Evolutionary conservation across 495 filamentous ascomycete genomes (phyloP).

Genomic region (Podospora appendiculata): DNA sequence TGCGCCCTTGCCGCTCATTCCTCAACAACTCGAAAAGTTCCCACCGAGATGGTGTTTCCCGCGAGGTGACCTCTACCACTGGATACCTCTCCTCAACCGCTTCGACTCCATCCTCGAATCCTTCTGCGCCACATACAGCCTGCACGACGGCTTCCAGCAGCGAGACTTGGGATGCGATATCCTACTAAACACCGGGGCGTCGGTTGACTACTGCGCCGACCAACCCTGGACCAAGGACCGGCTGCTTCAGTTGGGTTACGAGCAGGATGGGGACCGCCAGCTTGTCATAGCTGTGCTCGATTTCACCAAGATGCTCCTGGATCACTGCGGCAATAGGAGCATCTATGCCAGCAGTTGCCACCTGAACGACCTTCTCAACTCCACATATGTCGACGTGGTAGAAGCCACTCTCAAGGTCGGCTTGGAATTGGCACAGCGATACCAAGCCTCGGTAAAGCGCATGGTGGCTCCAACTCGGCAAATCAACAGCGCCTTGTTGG

Average conservation of each 20-base stretch:
- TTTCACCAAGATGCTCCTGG: conserved; percentile 79
- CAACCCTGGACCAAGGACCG: conserved; percentile 35
- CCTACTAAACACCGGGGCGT: conserved; percentile 44
- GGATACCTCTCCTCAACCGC: conserved; percentile 90
- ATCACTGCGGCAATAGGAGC: conserved; percentile 95
- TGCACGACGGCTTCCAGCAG: conserved; percentile 74
- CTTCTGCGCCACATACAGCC: conserved; percentile 72
- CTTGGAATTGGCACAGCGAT: conserved; percentile 81
- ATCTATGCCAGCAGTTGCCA: conserved; percentile 87
- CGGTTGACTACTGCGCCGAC: conserved; percentile 29
- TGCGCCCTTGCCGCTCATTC: conserved; percentile 68
- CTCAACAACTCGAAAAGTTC: conserved; percentile 68
- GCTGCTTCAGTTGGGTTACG: conserved; percentile 52
- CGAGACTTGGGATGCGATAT: conserved; percentile 60
- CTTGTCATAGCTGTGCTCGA: conserved; percentile 70
- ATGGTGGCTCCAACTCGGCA: conserved; percentile 46
- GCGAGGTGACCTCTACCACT: conserved; percentile 96
- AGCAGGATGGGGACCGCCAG: conserved; percentile 65
- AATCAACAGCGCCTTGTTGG: conserved; percentile 64
- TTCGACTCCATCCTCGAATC: conserved; percentile 84
- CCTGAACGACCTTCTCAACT: conserved; percentile 79
- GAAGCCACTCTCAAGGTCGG: conserved; percentile 66
- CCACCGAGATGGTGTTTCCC: conserved; percentile 90
- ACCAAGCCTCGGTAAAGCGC: conserved; percentile 78
- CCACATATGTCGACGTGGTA: conserved; percentile 70